Base-by-base conservation (phyloP, 768 basidiomycete species). In the Leccinum variicolor region DNA sequence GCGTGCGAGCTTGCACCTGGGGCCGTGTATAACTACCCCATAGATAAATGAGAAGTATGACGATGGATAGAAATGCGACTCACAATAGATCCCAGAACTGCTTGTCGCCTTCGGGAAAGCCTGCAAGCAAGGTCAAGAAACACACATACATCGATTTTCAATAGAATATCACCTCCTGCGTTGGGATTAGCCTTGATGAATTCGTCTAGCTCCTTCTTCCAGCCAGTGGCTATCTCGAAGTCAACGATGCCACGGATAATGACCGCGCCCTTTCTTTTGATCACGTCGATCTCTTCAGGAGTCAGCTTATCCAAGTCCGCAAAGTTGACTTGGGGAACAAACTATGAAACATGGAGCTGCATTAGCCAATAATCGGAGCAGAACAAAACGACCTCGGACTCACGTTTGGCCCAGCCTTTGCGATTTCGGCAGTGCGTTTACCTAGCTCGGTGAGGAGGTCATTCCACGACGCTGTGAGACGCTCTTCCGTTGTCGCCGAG, bases 71-170 rank as follows among this genome's bases (percentile, higher is more conserved):
- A 9, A 41, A 45, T 51, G 6, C 3, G 6, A 76, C 81, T 52
- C 63, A 87, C 87, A 88, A 89, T 53, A 90, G 80, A 64, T 83
- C 74, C 71, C 85, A 89, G 72, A 90, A 88, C 63, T 89, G 87
- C 53, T 85, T 87, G 62, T 89, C 72, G n/a, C 78, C 61, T 7
- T 59, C 76, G 0, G 87, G 85, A 31, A 77, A 55, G 19, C 85
- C 84, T 86, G 46, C 15, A 55, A 48, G 19, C 15, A 60, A 23
- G 10, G 9, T 10, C 53, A 25, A 33, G 41, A 5, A 19, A 21
- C 14, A 10, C n/a, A 26, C 57, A 28, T 28, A 28, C 14, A 43
- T 19, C 1, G 41, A n/a, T 6, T 13, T 33, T 11, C 14, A 14
- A 13, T 7, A 34, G 41, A n/a, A 29, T 25, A 55, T 26, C n/a